These are phyloP conservation scores for Nakazawaea laoshanensis DNA, from an alignment of 805 yeast genomes.

Conservation along the genomic window DNA sequence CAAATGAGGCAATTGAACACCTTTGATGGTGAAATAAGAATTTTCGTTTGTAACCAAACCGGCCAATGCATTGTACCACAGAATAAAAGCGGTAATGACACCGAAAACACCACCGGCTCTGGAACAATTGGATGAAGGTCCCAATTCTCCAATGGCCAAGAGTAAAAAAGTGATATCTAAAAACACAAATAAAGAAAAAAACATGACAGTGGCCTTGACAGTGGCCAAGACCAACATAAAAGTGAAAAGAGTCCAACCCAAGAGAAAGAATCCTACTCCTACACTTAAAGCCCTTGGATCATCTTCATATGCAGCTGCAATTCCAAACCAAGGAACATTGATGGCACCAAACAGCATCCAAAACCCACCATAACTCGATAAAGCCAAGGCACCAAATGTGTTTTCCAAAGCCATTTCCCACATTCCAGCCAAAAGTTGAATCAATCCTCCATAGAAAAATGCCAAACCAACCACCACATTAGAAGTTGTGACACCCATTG, in stretches of 20 bases:
- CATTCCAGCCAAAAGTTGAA: conserved; percentile 67
- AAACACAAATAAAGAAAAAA: conserved; percentile 44
- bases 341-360: conserved; percentile 74
- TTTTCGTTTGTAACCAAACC: conserved; percentile 61
- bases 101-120: conserved; percentile 63
- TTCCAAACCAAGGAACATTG: conserved; percentile 47
- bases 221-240: conserved; percentile 49
- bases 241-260: conserved; percentile 61
- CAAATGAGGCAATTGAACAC: conserved; percentile 20
- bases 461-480: conserved; percentile 60
- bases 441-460: conserved; percentile 64
- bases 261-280: conserved; percentile 48
- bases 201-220: conserved; percentile 44
- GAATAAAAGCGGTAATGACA: conserved; percentile 48
- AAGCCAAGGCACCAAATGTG: conserved; percentile 66
- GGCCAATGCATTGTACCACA: conserved; percentile 67
- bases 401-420: conserved; percentile 71
- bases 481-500: conserved; percentile 56
- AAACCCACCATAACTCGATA: conserved; percentile 59
- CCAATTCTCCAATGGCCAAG: conserved; percentile 42
- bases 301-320: conserved; percentile 37
- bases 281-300: conserved; percentile 35
- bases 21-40: conserved; percentile 39
- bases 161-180: conserved; percentile 47
- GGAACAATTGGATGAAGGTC: conserved; percentile 27